Percentiles rank a stretch among this genome's conserved stretches.
These are phyloP conservation scores for Piromyces finnis DNA, from an alignment of 192 early-diverging fungal genomes.

Conservation along the genomic window DNA sequence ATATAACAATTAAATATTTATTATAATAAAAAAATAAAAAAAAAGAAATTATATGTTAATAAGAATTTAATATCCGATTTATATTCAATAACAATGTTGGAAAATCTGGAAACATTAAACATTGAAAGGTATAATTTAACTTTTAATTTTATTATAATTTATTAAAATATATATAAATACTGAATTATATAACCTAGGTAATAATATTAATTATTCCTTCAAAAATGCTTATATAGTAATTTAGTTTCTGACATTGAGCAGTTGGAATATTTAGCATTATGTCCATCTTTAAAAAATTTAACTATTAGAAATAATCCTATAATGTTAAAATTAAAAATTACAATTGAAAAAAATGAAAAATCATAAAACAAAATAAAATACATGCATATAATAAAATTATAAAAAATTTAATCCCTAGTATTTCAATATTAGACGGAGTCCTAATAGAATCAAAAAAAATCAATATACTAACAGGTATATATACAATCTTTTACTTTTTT, in stretches of 20 bases:
- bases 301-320: background rate
- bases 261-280: background rate
- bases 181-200: no score
- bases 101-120: background rate
- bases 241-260: background rate
- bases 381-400: background rate
- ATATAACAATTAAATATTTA: background rate
- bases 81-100: background rate
- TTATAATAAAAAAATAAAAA: no score
- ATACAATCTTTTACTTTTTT: no score
- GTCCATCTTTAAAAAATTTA: background rate
- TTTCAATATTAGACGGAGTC: background rate
- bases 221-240: background rate
- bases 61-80: background rate
- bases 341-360: background rate
- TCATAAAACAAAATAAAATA: background rate
- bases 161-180: no score
- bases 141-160: no score
- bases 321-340: background rate
- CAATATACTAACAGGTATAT: background rate
- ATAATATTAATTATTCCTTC: no score
- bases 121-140: background rate
- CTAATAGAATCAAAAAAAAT: background rate
- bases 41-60: background rate
- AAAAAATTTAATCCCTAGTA: background rate